Percentiles rank a stretch among this genome's conserved stretches.
phyloP scores from a whole-genome alignment of 805 yeast species.

The Wickerhamomyces rabaulensis region DNA sequence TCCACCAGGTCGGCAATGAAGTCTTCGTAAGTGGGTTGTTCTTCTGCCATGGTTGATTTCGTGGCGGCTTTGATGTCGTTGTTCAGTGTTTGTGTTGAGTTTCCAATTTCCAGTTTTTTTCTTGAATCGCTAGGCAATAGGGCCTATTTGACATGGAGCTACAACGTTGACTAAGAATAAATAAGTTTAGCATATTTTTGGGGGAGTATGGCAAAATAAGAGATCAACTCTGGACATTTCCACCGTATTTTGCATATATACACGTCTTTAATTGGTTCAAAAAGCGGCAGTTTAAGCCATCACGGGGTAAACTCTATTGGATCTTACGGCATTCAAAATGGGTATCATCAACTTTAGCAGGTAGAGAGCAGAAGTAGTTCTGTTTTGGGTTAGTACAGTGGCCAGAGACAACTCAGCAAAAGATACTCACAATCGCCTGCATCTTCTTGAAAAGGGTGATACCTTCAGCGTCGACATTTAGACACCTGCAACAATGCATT shows the following conservation, averaged over 20 bases:
- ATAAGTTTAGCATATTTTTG: not conserved
- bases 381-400: conserved; percentile 3
- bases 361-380: conserved; percentile 46
- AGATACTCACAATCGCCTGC: conserved; percentile 33
- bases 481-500: conserved; percentile 29
- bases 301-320: conserved; percentile 3
- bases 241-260: not conserved
- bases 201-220: too few species aligned
- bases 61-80: not conserved
- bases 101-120: too few species aligned
- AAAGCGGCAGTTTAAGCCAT: too few species aligned
- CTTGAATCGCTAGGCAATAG: too few species aligned
- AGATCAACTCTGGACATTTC: too few species aligned
- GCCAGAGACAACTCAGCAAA: not conserved
- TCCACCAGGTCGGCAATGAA: conserved; percentile 1
- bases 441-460: conserved; percentile 41
- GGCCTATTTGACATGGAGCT: too few species aligned
- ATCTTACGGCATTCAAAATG: conserved; percentile 47
- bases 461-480: conserved; percentile 35
- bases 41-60: not conserved
- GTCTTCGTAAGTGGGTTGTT: conserved; percentile 1
- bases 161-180: too few species aligned
- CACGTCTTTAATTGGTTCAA: too few species aligned
- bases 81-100: not conserved
- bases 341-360: conserved; percentile 43